Percentiles rank a stretch among this genome's conserved stretches.
Evolutionary conservation across 768 basidiomycete genomes (phyloP).

Genomic region (Rhizopogon vulgaris): DNA sequence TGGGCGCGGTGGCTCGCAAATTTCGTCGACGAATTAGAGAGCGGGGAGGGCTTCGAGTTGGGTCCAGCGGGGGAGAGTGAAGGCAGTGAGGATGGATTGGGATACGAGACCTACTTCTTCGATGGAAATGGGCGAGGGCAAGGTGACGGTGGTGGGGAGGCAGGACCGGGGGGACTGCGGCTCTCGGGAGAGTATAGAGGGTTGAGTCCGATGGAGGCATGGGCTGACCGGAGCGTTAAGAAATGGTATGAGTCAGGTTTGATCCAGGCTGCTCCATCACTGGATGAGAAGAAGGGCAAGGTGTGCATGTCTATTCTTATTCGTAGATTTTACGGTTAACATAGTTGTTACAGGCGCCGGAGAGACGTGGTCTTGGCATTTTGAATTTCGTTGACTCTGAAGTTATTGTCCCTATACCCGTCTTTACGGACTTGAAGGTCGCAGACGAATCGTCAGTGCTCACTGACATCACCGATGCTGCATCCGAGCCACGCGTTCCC

Average conservation of each 20-base stretch:
- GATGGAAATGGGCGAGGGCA: slow-evolving; percentile 72
- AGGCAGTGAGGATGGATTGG: slow-evolving; percentile 76
- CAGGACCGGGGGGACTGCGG: slow-evolving; percentile 63
- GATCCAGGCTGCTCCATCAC: slow-evolving; percentile 41
- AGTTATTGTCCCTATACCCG: slow-evolving; percentile 59
- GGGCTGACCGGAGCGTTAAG: slow-evolving; percentile 84
- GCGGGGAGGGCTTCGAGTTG: slow-evolving; percentile 82
- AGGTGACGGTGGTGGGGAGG: slow-evolving; percentile 74
- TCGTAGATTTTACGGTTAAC: slow-evolving; percentile 10
- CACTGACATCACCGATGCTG: slow-evolving; percentile 17
- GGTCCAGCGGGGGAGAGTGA: slow-evolving; percentile 58
- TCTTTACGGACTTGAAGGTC: slow-evolving; percentile 35
- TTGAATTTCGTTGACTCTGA: slow-evolving; percentile 36
- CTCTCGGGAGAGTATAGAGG: slow-evolving; percentile 84
- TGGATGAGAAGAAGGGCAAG: slow-evolving; percentile 43
- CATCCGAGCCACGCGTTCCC: slow-evolving; percentile 31
- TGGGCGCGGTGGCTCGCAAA: slow-evolving; percentile 93
- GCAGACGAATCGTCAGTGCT: slow-evolving; percentile 15
- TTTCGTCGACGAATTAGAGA: slow-evolving; percentile 91
- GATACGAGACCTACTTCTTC: slow-evolving; percentile 84
- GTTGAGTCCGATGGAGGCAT: slow-evolving; percentile 90
- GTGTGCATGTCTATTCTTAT: slow-evolving; percentile 25
- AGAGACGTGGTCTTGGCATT: slow-evolving; percentile 41
- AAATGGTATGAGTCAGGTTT: slow-evolving; percentile 82
- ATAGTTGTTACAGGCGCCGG: slow-evolving; percentile 29